phyloP scores from a whole-genome alignment of 2,329 filamentous ascomycete genomes.

The Talaromyces verruculosus region DNA sequence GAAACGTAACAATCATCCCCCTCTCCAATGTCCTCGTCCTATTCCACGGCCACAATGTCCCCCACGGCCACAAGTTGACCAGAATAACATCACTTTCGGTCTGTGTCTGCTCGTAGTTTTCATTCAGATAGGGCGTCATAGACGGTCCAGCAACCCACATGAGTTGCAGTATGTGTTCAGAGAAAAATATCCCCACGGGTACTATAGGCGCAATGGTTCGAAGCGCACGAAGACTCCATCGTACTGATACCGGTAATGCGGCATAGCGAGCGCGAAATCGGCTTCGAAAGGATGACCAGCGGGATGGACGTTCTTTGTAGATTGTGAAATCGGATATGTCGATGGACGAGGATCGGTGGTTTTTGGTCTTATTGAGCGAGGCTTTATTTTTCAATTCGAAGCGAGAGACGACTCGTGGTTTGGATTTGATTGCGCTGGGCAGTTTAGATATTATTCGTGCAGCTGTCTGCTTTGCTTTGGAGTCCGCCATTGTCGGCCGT shows the following conservation, averaged over 20 bases:
- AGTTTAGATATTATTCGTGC: conserved; percentile 5
- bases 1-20: conserved; percentile 73
- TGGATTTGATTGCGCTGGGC: conserved; percentile 17
- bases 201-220: conserved; percentile 35
- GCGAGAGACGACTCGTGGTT: conserved; percentile 27
- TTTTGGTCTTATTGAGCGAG: background rate
- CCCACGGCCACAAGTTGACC: conserved; percentile 42
- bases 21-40: conserved; percentile 59
- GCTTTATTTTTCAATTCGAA: conserved; percentile 25
- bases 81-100: conserved; percentile 44
- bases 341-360: background rate
- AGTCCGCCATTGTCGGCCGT: conserved; percentile 17
- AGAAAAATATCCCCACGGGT: conserved; percentile 42
- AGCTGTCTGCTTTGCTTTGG: conserved; percentile 16
- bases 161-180: conserved; percentile 42
- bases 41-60: conserved; percentile 47
- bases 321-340: conserved; percentile 9
- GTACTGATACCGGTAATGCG: conserved; percentile 31
- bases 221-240: conserved; percentile 30
- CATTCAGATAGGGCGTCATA: conserved; percentile 77
- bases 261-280: conserved; percentile 32
- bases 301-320: conserved; percentile 18
- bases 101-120: conserved; percentile 54
- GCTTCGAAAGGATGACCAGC: conserved; percentile 27
- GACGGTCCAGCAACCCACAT: conserved; percentile 54